Percentiles rank a stretch among this genome's conserved stretches.
These are phyloP conservation scores for Hortaea werneckii DNA, from an alignment of 2,329 filamentous ascomycete species.

Conservation along the genomic window DNA sequence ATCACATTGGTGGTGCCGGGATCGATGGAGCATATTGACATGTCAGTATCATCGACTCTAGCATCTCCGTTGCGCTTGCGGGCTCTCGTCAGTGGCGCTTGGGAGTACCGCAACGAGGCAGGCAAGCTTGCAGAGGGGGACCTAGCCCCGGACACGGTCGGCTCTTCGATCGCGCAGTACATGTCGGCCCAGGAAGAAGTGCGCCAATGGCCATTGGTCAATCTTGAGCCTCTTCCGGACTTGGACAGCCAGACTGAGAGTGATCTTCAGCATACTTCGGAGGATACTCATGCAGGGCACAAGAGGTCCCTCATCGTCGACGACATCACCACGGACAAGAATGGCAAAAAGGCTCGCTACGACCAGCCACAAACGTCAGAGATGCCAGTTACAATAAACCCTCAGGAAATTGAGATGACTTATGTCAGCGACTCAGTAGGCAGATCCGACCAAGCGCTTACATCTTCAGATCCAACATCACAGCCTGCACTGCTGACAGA, in stretches of 20 bases:
- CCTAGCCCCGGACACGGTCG: conserved; percentile 12
- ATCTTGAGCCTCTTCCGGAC: conserved; percentile 17
- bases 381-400: conserved; percentile 21
- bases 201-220: conserved; percentile 17
- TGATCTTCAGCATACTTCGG: conserved; percentile 8
- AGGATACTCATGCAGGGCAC: conserved; percentile 1
- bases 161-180: conserved; percentile 13
- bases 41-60: conserved; percentile 24
- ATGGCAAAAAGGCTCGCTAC: conserved; percentile 19
- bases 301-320: conserved; percentile 10
- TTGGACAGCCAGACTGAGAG: conserved; percentile 25
- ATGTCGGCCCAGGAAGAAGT: conserved; percentile 7
- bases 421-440: conserved; percentile 34
- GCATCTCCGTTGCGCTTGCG: conserved; percentile 21
- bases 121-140: conserved; percentile 22
- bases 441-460: conserved; percentile 13
- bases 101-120: conserved; percentile 25
- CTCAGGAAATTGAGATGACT: conserved; percentile 27
- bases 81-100: conserved; percentile 28
- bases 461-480: neutral
- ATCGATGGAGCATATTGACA: conserved; percentile 35
- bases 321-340: conserved; percentile 2
- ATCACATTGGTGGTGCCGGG: conserved; percentile 32
- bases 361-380: conserved; percentile 5
- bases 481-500: conserved; percentile 1